Conservation (phyloP, 345 rosid genomes). For the Hibiscus tridactylites region DNA sequence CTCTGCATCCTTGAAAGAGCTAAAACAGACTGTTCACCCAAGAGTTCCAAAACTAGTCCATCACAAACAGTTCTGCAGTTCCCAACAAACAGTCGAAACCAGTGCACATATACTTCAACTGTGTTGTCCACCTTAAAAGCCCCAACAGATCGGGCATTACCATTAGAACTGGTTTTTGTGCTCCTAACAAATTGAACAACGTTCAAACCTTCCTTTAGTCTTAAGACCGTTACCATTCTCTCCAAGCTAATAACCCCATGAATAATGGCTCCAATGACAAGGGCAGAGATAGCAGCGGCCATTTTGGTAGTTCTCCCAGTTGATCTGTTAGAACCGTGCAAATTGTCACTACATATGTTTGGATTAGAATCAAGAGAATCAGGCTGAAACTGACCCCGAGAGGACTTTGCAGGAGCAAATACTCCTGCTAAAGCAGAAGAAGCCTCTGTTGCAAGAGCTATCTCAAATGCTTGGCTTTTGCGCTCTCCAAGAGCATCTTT, state of each 20-base stretch:
- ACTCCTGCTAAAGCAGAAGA: constrained; percentile 63
- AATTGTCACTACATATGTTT: constrained; percentile 35
- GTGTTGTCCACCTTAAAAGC: constrained; percentile 56
- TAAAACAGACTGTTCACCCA: constrained; percentile 77
- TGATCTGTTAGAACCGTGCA: constrained; percentile 37
- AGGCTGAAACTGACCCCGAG: constrained; percentile 79
- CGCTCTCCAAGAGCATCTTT: constrained; percentile 98
- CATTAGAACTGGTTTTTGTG: constrained; percentile 70
- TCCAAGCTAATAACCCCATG: constrained; percentile 93
- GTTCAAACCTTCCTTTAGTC: constrained; percentile 81
- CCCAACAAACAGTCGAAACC: constrained; percentile 89
- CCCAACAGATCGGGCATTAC: constrained; percentile 58
- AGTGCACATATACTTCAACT: constrained; percentile 71
- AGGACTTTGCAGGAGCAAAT: constrained; percentile 64
- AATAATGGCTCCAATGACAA: constrained; percentile 70
- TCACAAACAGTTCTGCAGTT: constrained; percentile 81
- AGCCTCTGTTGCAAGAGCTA: constrained; percentile 93
- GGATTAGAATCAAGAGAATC: constrained; percentile 59
- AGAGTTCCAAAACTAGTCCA: constrained; percentile 79
- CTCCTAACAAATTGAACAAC: constrained; percentile 72
- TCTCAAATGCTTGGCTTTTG: constrained; percentile 88
- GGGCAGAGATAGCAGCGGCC: constrained; percentile 78
- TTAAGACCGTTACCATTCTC: constrained; percentile 75
- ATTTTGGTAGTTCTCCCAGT: constrained; percentile 51
- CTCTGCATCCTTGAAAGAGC: constrained; percentile 97